Percentiles rank a stretch among this genome's conserved stretches.
Conservation (phyloP, 768 basidiomycete genomes). For the Kwoniella dendrophila region DNA sequence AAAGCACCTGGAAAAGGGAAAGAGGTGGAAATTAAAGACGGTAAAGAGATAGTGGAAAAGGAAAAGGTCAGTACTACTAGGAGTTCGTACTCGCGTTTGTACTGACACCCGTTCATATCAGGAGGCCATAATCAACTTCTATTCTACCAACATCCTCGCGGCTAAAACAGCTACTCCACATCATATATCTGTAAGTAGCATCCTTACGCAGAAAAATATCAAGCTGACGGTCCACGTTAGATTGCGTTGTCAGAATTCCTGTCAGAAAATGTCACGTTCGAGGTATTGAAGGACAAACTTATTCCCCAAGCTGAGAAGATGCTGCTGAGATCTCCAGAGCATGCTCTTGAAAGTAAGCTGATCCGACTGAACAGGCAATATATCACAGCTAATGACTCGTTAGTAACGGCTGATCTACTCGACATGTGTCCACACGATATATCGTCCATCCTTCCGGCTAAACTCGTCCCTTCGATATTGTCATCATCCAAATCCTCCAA, state of each 20-base stretch:
- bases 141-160: slow-evolving; percentile 67
- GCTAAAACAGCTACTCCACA: slow-evolving; percentile 66
- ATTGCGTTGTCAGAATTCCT: slow-evolving; percentile 65
- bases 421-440: slow-evolving; percentile 62
- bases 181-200: slow-evolving; percentile 61
- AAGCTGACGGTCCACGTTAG: slow-evolving; percentile 47
- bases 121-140: slow-evolving; percentile 66
- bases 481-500: slow-evolving; percentile 65
- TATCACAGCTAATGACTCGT: not conserved
- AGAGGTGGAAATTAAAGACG: slow-evolving; percentile 58
- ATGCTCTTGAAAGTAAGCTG: slow-evolving; percentile 67
- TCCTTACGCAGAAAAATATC: not conserved
- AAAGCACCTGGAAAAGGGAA: slow-evolving; percentile 51
- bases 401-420: slow-evolving; percentile 68
- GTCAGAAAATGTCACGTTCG: slow-evolving; percentile 60
- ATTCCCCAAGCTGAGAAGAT: slow-evolving; percentile 79
- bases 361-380: slow-evolving; percentile 14
- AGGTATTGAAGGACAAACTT: slow-evolving; percentile 63
- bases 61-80: slow-evolving; percentile 58
- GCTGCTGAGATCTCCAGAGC: slow-evolving; percentile 77
- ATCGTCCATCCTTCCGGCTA: slow-evolving; percentile 68
- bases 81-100: not conserved
- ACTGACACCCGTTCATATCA: slow-evolving; percentile 48
- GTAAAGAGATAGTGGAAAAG: slow-evolving; percentile 56
- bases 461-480: slow-evolving; percentile 56